Percentiles rank a stretch among this genome's conserved stretches.
phyloP scores from a whole-genome alignment of 345 rosid genomes.

The Bretschneidera sinensis region DNA sequence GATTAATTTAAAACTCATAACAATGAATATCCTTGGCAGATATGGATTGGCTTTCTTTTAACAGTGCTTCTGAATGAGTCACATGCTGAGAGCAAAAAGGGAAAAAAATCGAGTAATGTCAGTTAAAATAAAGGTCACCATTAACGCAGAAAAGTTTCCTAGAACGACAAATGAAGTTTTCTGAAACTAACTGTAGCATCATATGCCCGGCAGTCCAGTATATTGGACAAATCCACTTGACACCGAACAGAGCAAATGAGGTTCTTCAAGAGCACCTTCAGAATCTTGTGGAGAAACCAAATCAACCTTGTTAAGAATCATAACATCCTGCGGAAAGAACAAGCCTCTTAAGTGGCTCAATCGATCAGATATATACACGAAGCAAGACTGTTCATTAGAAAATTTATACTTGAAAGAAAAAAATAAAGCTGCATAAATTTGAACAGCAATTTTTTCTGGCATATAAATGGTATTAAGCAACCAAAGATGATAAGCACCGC shows the following conservation, averaged over 20 bases:
- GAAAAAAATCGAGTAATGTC: slow-evolving; percentile 10
- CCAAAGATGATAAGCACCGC: slow-evolving; percentile 46
- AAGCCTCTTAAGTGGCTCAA: not conserved
- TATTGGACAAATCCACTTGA: slow-evolving; percentile 68
- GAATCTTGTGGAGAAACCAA: slow-evolving; percentile 55
- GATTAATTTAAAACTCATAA: slow-evolving; percentile 17
- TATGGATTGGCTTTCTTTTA: slow-evolving; percentile 57
- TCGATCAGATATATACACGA: not conserved
- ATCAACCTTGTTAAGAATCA: slow-evolving; percentile 92
- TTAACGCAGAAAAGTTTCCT: not conserved
- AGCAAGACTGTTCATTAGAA: not conserved
- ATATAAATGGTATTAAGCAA: not conserved
- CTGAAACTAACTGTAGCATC: slow-evolving; percentile 67
- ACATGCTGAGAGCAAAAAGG: slow-evolving; percentile 40
- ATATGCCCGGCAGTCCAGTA: slow-evolving; percentile 73
- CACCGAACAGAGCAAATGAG: slow-evolving; percentile 69
- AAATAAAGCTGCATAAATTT: not conserved
- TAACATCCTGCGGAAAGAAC: slow-evolving; percentile 57
- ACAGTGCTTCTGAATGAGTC: slow-evolving; percentile 57
- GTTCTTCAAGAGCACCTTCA: slow-evolving; percentile 47
- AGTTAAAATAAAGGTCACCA: slow-evolving; percentile 15
- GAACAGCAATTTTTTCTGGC: not conserved
- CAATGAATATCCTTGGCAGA: slow-evolving; percentile 56
- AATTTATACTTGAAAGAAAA: not conserved
- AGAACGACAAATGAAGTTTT: slow-evolving; percentile 6